Base-by-base conservation (phyloP, 1,284 basidiomycete genomes). In the Xerocomus amazonicus region DNA sequence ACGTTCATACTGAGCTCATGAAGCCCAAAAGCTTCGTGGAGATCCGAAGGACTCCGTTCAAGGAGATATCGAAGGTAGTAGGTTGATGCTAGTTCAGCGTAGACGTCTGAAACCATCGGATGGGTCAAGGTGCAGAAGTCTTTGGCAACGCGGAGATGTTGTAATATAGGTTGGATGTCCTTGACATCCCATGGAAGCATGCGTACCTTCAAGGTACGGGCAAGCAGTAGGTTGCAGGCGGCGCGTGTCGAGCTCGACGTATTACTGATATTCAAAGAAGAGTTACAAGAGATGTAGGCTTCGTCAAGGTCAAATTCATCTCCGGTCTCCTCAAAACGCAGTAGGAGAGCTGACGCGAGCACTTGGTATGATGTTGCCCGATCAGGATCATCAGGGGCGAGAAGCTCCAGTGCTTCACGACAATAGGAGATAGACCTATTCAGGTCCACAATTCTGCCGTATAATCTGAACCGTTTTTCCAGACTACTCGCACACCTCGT, bases 251-350 rank as follows among this genome's bases (percentile, higher is more conserved):
- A 45, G 19, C 59, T 53, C 7, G 59, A 45, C 29, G 35, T 12
- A 32, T 31, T 0, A 7, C 45, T 35, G 35, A 34, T 40, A 32
- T 39, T 53, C 43, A 57, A 37, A n/a, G 52, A 52, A 8, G 45
- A 31, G 43, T 33, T 47, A 40, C 65, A 65, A 40, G 54, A 47
- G 12, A 63, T 23, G 14, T 46, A 37, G 3, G 63, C 65, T 42
- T 56, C 55, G 9, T 65, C 60, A 16, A 65, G 55, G 40, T 67
- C 63, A 26, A 57, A 50, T 48, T 65, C 63, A 39, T 65, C 40
- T 0, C 63, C 65, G 0, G 32, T 46, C 26, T 63, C 60, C 10
- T 55, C 52, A 28, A 66, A 65, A 31, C 62, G 66, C 19, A 55
- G 46, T 6, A 63, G 33, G 32, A 66, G 61, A 32, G 50, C 48